Evolutionary conservation across 2,329 filamentous ascomycete genomes (phyloP).

Genomic region (Pestalotiopsis sp.): DNA sequence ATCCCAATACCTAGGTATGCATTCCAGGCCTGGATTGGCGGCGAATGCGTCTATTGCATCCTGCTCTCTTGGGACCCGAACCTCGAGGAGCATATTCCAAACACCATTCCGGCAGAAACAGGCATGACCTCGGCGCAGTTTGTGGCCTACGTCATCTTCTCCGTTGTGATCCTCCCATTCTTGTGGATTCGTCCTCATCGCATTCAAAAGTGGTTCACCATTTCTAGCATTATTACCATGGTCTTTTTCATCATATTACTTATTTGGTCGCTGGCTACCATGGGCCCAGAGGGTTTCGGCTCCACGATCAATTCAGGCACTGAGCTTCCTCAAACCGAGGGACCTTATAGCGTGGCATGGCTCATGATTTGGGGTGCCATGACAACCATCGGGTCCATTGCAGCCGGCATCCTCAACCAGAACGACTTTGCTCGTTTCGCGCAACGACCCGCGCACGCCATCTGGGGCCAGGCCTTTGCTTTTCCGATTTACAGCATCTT

Average conservation of each 20-base stretch:
- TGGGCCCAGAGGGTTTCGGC: conserved; percentile 16
- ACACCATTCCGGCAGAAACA: conserved; percentile 23
- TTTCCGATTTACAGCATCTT: conserved; percentile 22
- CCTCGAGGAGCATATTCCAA: conserved; percentile 26
- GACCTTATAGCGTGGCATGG: conserved; percentile 18
- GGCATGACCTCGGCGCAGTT: conserved; percentile 19
- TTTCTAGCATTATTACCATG: conserved; percentile 13
- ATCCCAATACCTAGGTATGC: conserved; percentile 19
- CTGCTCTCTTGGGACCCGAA: conserved; percentile 12
- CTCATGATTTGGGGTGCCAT: conserved; percentile 29
- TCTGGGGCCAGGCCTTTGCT: conserved; percentile 24
- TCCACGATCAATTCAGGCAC: conserved; percentile 15
- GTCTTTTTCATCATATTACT: conserved; percentile 15
- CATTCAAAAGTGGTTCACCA: conserved; percentile 14
- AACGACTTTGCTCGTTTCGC: conserved; percentile 32
- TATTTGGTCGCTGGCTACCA: conserved; percentile 18
- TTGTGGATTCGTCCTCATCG: conserved; percentile 15
- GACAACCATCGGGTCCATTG: conserved; percentile 30
- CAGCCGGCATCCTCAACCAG: conserved; percentile 31
- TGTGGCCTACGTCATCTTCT: conserved; percentile 16
- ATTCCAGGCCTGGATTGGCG: conserved; percentile 31
- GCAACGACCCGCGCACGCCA: conserved; percentile 20
- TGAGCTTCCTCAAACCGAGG: neutral
- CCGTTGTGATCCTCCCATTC: conserved; percentile 16
- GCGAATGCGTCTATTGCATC: conserved; percentile 22